Evolutionary conservation across 495 filamentous ascomycete genomes (phyloP).

Genomic region (Penicillium steckii): DNA sequence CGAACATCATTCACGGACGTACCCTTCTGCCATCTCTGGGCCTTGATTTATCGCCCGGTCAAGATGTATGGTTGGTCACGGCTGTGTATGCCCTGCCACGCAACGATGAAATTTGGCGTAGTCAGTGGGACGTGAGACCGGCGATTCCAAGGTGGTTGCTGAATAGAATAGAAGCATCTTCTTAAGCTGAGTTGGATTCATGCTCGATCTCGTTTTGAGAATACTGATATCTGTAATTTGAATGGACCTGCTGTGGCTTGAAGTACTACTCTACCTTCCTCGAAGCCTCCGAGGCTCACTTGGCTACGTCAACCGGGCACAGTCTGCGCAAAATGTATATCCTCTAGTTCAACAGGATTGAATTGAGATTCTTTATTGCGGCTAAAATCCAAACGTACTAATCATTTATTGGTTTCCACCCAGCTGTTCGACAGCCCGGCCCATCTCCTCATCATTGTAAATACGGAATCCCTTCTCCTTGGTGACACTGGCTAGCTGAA

Average conservation of each 20-base stretch:
- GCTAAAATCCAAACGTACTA: slow-evolving; percentile 5
- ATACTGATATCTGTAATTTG: no score
- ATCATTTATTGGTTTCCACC: slow-evolving; percentile 42
- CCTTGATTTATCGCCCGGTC: slow-evolving; percentile 31
- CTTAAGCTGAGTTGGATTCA: neutral
- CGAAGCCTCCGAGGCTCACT: no score
- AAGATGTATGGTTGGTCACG: slow-evolving; percentile 46
- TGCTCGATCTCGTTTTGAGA: no score
- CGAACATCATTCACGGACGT: slow-evolving; percentile 68
- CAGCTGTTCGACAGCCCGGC: slow-evolving; percentile 75
- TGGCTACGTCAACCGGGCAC: no score
- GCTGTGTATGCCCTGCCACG: slow-evolving; percentile 50
- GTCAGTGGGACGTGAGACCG: slow-evolving; percentile 7
- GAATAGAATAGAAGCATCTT: neutral
- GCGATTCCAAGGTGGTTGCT: slow-evolving; percentile 9
- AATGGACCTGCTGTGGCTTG: no score
- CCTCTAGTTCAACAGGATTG: neutral
- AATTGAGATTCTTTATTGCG: neutral
- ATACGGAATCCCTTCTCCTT: slow-evolving; percentile 97
- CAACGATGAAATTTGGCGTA: neutral
- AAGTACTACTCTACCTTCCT: no score
- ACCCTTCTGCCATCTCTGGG: slow-evolving; percentile 67
- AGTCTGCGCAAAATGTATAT: no score
- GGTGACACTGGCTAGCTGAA: slow-evolving; percentile 95
- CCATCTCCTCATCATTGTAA: slow-evolving; percentile 97